Percentiles rank a stretch among this genome's conserved stretches.
Conservation (phyloP, 192 early-diverging fungal species). For the Cetraspora pellucida region DNA sequence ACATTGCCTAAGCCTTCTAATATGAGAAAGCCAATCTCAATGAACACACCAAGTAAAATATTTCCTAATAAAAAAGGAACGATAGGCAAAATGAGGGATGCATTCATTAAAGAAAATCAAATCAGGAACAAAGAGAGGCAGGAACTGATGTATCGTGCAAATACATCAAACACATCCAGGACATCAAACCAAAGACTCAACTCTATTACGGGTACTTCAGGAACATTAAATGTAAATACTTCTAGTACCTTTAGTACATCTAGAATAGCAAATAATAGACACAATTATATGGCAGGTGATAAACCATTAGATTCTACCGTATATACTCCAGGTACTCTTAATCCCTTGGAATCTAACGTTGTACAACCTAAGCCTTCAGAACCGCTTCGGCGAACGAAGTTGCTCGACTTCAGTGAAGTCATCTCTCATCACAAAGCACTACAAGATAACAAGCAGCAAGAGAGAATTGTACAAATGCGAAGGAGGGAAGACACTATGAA, state of each 20-base stretch:
- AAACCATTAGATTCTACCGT: neutral
- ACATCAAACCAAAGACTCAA: neutral
- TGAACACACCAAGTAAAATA: neutral
- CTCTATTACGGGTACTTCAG: neutral
- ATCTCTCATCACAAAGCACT: neutral
- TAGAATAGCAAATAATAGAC: too few species aligned
- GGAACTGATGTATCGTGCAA: neutral
- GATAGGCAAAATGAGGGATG: neutral
- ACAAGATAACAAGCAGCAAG: neutral
- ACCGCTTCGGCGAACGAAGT: constrained; percentile 46
- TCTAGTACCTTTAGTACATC: too few species aligned
- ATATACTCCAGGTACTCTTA: constrained; percentile 37
- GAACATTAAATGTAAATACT: too few species aligned
- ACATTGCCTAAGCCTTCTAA: neutral
- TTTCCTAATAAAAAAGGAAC: neutral
- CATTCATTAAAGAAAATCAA: neutral
- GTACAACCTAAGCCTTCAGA: neutral
- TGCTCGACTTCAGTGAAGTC: constrained; percentile 44
- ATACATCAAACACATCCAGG: too few species aligned
- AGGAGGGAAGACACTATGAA: constrained; percentile 47
- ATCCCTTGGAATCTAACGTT: constrained; percentile 35
- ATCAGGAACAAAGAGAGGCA: neutral
- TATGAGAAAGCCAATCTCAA: neutral
- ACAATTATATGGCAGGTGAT: too few species aligned
- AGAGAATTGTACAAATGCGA: constrained; percentile 28